phyloP scores from a whole-genome alignment of 2,329 filamentous ascomycete genomes.

The Neurospora sp. region DNA sequence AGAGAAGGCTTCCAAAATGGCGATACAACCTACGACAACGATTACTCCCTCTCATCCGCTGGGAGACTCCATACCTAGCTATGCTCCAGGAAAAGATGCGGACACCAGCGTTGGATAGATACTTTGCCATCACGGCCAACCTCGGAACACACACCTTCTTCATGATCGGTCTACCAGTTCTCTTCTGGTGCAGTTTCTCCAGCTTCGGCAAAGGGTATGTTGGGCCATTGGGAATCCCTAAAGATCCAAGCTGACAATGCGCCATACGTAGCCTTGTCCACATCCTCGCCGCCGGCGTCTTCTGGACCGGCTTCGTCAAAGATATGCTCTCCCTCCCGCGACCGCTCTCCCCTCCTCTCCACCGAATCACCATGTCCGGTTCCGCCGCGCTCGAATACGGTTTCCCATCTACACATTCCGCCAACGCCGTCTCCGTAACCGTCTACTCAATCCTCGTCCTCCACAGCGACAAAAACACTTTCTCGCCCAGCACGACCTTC shows the following conservation, averaged over 20 bases:
- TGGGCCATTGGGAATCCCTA: neutral
- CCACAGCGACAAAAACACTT: slow-evolving; percentile 51
- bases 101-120: slow-evolving; percentile 79
- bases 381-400: slow-evolving; percentile 93
- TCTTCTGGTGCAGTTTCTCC: slow-evolving; percentile 93
- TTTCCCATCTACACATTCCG: slow-evolving; percentile 93
- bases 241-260: slow-evolving; percentile 11
- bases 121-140: slow-evolving; percentile 95
- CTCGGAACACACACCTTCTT: slow-evolving; percentile 97
- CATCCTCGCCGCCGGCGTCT: slow-evolving; percentile 68
- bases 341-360: slow-evolving; percentile 81
- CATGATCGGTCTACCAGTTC: slow-evolving; percentile 86
- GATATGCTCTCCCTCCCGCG: slow-evolving; percentile 88
- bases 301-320: slow-evolving; percentile 87
- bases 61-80: slow-evolving; percentile 92
- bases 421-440: slow-evolving; percentile 90
- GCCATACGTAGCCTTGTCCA: slow-evolving; percentile 48
- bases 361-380: slow-evolving; percentile 95
- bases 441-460: slow-evolving; percentile 71
- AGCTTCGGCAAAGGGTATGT: slow-evolving; percentile 77
- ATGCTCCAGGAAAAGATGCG: slow-evolving; percentile 72
- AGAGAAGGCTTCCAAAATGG: slow-evolving; percentile 75
- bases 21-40: slow-evolving; percentile 74
- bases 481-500: slow-evolving; percentile 48
- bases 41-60: slow-evolving; percentile 77